Conservation (phyloP, 1,139 yeast genomes). For the Kodamaea sp. region DNA sequence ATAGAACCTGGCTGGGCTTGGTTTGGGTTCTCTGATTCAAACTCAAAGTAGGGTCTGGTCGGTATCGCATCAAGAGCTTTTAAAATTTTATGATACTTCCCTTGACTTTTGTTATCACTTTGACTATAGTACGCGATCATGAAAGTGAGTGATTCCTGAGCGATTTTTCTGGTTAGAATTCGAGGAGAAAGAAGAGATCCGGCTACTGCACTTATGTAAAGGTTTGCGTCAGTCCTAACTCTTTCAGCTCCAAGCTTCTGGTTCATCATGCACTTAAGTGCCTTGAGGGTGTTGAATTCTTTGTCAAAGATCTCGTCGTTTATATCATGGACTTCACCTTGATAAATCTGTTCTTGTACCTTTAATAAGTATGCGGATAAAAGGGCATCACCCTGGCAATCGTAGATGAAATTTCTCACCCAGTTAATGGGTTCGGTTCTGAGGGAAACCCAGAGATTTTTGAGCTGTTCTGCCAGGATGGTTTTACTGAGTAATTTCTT, state of each 20-base stretch:
- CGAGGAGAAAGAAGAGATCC: constrained; percentile 57
- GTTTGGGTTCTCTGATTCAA: constrained; percentile 9
- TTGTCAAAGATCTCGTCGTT: constrained; percentile 48
- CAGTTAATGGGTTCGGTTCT: constrained; percentile 91
- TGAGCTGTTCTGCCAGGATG: constrained; percentile 70
- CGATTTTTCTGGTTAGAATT: constrained; percentile 73
- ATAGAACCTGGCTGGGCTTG: constrained; percentile 1
- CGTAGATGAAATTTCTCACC: constrained; percentile 76
- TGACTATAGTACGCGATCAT: constrained; percentile 45
- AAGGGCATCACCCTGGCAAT: constrained; percentile 87
- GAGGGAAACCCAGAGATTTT: constrained; percentile 85
- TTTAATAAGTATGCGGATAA: constrained; percentile 48
- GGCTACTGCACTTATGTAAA: constrained; percentile 44
- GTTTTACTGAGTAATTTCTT: constrained; percentile 69
- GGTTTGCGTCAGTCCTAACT: constrained; percentile 41
- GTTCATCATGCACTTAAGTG: constrained; percentile 51
- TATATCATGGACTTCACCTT: constrained; percentile 37
- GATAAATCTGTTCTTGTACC: constrained; percentile 39
- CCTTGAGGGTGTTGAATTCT: constrained; percentile 49
- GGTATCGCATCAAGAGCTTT: constrained; percentile 64
- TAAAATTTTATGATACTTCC: constrained; percentile 64
- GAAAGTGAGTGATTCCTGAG: constrained; percentile 70
- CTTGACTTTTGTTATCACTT: constrained; percentile 29
- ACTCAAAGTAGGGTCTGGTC: constrained; percentile 60
- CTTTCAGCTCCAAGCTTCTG: constrained; percentile 47